A percentile compares a stretch with the other conserved stretches of the same genome.
Conservation (phyloP, 225 moss, liverwort and hornwort species). For the Polytrichum commune region DNA sequence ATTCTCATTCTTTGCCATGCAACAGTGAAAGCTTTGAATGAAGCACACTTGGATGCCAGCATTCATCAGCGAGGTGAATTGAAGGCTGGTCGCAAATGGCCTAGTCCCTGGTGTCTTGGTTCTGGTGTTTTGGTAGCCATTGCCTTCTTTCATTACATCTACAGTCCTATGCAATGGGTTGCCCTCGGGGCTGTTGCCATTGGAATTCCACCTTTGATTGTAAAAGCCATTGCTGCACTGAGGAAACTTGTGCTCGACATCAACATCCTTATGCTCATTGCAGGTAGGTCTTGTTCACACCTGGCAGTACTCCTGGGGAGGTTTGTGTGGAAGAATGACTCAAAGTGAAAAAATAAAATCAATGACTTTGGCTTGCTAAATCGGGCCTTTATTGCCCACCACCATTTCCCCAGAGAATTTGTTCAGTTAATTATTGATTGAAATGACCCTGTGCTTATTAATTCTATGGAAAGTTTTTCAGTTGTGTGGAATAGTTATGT, state of each 20-base stretch:
- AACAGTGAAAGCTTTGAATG: constrained; percentile 89
- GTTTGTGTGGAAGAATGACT: no score
- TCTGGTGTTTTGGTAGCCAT: constrained; percentile 69
- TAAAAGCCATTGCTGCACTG: constrained; percentile 68
- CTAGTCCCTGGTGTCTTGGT: constrained; percentile 86
- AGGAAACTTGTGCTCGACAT: constrained; percentile 73
- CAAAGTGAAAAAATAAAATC: no score
- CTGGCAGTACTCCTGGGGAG: neutral
- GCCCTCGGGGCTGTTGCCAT: constrained; percentile 83
- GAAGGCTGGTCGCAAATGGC: constrained; percentile 71
- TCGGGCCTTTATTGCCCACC: no score
- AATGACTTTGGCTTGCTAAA: no score
- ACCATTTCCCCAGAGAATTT: no score
- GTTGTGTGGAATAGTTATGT: no score
- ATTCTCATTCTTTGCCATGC: constrained; percentile 3
- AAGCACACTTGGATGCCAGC: constrained; percentile 84
- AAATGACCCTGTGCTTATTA: no score
- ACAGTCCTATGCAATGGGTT: constrained; percentile 74
- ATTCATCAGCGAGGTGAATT: constrained; percentile 76
- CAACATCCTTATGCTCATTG: constrained; percentile 92
- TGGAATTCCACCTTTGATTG: constrained; percentile 67
- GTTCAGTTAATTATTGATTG: no score
- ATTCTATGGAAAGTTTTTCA: no score
- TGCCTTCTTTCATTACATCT: constrained; percentile 75
- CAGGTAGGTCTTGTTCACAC: constrained; percentile 41